Conservation (phyloP, 345 rosid genomes). For the Syzygium aromaticum region DNA sequence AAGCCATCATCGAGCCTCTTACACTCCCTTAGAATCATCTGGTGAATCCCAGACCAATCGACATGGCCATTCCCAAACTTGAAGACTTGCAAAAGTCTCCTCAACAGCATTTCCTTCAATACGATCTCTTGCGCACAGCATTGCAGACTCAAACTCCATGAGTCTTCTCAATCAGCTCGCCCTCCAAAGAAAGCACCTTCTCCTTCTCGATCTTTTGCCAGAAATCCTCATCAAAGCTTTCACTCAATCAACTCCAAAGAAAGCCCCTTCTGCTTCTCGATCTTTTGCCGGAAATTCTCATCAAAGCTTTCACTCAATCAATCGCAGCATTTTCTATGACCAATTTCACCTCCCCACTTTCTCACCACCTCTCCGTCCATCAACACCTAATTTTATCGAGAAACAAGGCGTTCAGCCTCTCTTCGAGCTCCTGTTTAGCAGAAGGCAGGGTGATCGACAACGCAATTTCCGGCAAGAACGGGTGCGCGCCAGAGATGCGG, state of each 20-base stretch:
- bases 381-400: constrained; percentile 19
- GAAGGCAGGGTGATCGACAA: constrained; percentile 25
- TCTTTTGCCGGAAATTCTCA: no score
- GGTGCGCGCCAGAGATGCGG: not conserved
- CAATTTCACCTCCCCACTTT: constrained; percentile 20
- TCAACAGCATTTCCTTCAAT: constrained; percentile 16
- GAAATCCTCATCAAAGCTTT: not conserved
- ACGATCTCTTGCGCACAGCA: constrained; percentile 36
- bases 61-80: constrained; percentile 18
- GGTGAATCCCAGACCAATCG: constrained; percentile 49
- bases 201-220: constrained; percentile 3
- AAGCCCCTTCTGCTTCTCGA: no score
- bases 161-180: constrained; percentile 21
- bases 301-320: not conserved
- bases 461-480: constrained; percentile 4
- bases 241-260: constrained; percentile 4
- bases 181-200: constrained; percentile 27
- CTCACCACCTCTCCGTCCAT: constrained; percentile 30
- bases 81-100: constrained; percentile 1
- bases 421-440: constrained; percentile 28
- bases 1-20: constrained; percentile 64
- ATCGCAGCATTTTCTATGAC: constrained; percentile 16
- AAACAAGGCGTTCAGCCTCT: constrained; percentile 28
- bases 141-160: constrained; percentile 43
- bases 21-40: constrained; percentile 54